Evolutionary conservation across 768 basidiomycete genomes (phyloP), one percentile per base, ranked within the genome.

Genomic region (Auricularia sp.): DNA sequence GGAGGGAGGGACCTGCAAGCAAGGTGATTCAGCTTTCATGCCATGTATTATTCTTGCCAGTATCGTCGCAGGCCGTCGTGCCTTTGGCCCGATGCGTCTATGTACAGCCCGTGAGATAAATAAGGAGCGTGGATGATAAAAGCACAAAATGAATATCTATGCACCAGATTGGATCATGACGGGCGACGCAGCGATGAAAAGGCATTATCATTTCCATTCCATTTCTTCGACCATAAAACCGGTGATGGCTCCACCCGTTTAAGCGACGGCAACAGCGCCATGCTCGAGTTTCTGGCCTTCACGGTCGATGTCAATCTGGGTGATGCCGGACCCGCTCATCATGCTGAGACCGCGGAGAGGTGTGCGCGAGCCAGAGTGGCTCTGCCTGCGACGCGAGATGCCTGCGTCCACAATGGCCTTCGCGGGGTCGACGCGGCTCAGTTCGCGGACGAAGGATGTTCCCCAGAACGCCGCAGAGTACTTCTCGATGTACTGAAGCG

Each of bases 381-480:
- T 51, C 47, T 51, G 47, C 18, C 47, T 51, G 47, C 47, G 47
- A 6, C 21, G 14, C 47, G 14, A 18, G 16, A 51, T 51, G 5
- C 14, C 18, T 6, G 21, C 47, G 18, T 51, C 47, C 18, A 51
- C 47, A 18, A 18, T 51, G 18, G 47, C 47, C 47, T 51, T 59
- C 10, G 64, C 39, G 1, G 66, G 56, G 37, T 68, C 71, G 68
- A 73, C 65, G 42, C 66, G 64, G 59, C 81, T 78, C 85, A 94
- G 90, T 78, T 94, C 93, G 70, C 79, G 83, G 71, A 95, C 91
- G 74, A 94, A 94, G 66, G 89, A 90, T 62, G 85, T 88, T 47
- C 94, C 93, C 92, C 93, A 95, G 77, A 89, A 94, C 47, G 90
- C 86, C 37, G 94, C 88, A 65, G 89, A 93, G 79, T 94, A 96